Base-by-base conservation (phyloP, 1,139 yeast genomes). In the Debaryomyces robertsiae region DNA sequence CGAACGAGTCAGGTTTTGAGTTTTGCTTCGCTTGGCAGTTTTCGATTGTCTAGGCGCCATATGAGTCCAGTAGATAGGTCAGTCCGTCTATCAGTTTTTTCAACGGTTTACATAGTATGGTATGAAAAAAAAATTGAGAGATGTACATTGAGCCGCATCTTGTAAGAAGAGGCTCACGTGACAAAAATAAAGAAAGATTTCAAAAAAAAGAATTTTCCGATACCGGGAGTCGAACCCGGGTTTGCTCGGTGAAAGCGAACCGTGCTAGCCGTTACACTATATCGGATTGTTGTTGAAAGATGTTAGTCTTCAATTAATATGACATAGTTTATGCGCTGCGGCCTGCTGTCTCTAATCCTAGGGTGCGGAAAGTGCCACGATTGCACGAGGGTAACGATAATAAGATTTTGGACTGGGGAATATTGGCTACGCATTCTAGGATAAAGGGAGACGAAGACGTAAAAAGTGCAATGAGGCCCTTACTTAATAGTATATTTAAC, bases 141-240 rank as follows among this genome's bases (percentile, higher is more conserved):
- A 24, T 27, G 31, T n/a, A 17, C 10, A 17, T 14, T 34, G 16
- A 23, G 36, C 36, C 23, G 28, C 22, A 19, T 5, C 7, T 5
- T 6, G 22, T 5, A 7, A 19, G 22, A 19, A 19, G 22, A 19
- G 22, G 9, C 16, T 14, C 36, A 33, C 30, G 30, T 32, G 11
- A 22, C 23, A 9, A 9, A 25, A 7, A n/a, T 19, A 6, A 6
- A 6, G 7, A 19, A 6, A 6, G 7, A 19, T 19, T 19, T 7
- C 22, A 19, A 63, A 66, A 62, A 50, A 43, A 48, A 46, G n/a
- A n/a, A n/a, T n/a, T 42, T 77, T 80, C 84, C 85, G 83, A 78
- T 79, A 74, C 84, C 81, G 84, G 85, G 85, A 79, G 81, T 80
- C 82, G 84, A 80, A 80, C 85, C 84, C 84, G 81, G 85, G 81